Evolutionary conservation across 2,329 filamentous ascomycete genomes (phyloP), one percentile per base, ranked within the genome.

Genomic region (Knoxdaviesia proteae): DNA sequence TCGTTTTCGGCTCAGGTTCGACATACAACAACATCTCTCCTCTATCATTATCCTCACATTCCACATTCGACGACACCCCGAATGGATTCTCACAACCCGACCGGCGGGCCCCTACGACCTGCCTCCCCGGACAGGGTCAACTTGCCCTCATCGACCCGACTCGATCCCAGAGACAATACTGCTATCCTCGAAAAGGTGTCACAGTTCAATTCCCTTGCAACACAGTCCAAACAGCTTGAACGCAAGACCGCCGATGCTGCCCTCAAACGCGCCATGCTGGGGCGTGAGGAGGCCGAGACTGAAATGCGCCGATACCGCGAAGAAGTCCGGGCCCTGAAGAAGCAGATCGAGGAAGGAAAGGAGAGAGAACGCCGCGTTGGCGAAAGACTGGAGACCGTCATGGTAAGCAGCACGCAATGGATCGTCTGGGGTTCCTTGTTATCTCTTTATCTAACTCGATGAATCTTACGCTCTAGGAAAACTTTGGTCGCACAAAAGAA

Each of bases 231-330:
- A 51, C 67, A 74, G 40, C 60, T 76, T 42, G 74, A 78, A 55
- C 68, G 74, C 51, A 77, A 72, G 57, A 73, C 65, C 40, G 74
- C 71, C 7, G 75, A 79, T 49, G 74, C 74, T 33, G 75, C 75
- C 32, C 60, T 80, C 10, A 77, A 75, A 55, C 69, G 75, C 40
- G 75, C 75, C 47, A 72, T 77, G 64, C 54, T 80, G 40, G 77
- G 75, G 9, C 68, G 77, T 38, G 80, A 86, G 53, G 77, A 80
- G 58, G 76, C 78, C 8, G 80, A 84, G 59, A 62, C 60, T n/a
- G 77, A 84, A 51, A 67, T 76, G 61, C 68, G 70, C 47, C 67
- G 67, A 37, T 68, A 73, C 51, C 68, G 68, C 46, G 76, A 82
- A 6, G 79, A 84, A 53, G 59, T 60, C 20, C 62, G 66, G 45